phyloP scores from a whole-genome alignment of 306 rosid genomes.

The Prunus campanulata region DNA sequence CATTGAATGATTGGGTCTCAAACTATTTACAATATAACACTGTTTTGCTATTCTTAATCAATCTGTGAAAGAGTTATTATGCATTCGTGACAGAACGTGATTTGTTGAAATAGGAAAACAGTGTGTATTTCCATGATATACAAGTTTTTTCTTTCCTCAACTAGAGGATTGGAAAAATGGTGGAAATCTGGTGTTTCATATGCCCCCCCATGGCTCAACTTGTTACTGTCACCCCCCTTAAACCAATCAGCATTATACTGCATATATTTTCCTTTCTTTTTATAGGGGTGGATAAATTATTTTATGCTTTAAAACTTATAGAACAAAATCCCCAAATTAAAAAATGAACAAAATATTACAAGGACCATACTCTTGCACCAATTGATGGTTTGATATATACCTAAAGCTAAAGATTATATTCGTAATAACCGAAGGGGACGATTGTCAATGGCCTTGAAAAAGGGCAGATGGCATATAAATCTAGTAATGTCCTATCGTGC shows the following conservation, averaged over 20 bases:
- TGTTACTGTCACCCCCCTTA: not conserved
- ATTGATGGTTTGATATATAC: no score
- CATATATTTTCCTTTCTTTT: not conserved
- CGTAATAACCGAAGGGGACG: not conserved
- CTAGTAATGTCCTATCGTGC: slow-evolving; percentile 4
- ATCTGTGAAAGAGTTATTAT: no score
- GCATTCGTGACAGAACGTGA: rapidly evolving
- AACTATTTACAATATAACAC: not conserved
- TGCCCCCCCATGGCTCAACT: not conserved
- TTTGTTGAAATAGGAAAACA: rapidly evolving
- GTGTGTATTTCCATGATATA: no score
- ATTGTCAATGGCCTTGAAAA: slow-evolving; percentile 8
- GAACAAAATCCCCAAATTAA: not conserved
- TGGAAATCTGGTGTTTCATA: not conserved
- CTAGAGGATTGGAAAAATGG: not conserved
- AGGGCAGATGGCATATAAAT: slow-evolving; percentile 1
- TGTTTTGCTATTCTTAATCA: no score
- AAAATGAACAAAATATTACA: not conserved
- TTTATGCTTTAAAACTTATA: not conserved
- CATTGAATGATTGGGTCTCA: slow-evolving; percentile 57
- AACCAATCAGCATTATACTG: not conserved
- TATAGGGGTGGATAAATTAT: not conserved
- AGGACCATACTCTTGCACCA: not conserved
- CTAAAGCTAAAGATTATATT: not conserved
- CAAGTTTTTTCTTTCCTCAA: no score